A percentile compares a stretch with the other conserved stretches of the same genome.
These are phyloP conservation scores for Syzygium oleosum DNA, from an alignment of 345 rosid genomes.

Conservation along the genomic window DNA sequence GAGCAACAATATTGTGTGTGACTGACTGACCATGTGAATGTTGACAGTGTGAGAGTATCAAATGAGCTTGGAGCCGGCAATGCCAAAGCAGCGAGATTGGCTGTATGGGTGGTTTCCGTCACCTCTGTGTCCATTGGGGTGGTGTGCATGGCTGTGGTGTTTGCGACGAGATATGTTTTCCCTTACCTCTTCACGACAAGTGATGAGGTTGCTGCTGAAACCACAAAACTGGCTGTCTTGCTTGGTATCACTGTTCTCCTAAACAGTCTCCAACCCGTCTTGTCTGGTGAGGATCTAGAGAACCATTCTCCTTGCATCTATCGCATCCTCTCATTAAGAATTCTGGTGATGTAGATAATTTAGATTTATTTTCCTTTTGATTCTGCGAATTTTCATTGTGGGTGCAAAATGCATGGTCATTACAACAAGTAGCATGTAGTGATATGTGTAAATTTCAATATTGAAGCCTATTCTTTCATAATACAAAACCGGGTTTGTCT, in stretches of 20 bases:
- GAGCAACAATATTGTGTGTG: not conserved
- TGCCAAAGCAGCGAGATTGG: constrained; percentile 46
- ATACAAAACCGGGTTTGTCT: not conserved
- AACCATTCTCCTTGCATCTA: not conserved
- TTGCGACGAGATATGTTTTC: constrained; percentile 50
- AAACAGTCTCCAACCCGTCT: constrained; percentile 85
- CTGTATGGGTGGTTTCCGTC: constrained; percentile 66
- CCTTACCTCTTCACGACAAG: constrained; percentile 79
- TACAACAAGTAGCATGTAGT: not conserved
- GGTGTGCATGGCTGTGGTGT: constrained; percentile 48
- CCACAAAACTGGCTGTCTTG: constrained; percentile 57
- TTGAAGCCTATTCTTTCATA: not conserved
- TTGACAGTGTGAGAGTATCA: constrained; percentile 75
- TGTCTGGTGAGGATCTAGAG: constrained; percentile 46
- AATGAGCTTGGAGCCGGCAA: constrained; percentile 88
- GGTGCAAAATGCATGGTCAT: not conserved
- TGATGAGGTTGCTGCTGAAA: constrained; percentile 66
- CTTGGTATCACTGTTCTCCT: constrained; percentile 67
- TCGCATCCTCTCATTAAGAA: not conserved
- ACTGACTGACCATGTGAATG: not conserved
- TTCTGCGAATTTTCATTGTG: not conserved
- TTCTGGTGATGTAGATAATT: not conserved
- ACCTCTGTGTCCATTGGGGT: constrained; percentile 61
- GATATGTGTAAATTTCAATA: not conserved
- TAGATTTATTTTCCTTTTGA: not conserved